phyloP scores from a whole-genome alignment of 495 filamentous ascomycete species.

The Friedmanniomyces endolithicus region DNA sequence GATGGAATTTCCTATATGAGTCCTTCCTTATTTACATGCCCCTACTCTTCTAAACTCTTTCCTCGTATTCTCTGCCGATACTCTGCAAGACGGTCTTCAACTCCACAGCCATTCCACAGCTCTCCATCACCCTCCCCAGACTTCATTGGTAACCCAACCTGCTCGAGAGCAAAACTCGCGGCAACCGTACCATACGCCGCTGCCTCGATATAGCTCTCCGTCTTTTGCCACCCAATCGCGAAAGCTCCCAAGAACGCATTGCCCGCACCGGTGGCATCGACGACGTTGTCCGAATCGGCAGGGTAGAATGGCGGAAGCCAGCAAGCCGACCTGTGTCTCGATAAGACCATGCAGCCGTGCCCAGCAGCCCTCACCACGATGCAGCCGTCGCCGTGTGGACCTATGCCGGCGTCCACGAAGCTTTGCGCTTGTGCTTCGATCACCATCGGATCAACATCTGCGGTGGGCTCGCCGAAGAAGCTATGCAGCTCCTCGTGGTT shows the following conservation, averaged over 20 bases:
- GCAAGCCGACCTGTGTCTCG: conserved; percentile 24
- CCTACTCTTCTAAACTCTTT: too few relatives aligned
- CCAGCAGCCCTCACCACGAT: conserved; percentile 45
- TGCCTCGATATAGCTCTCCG: conserved; percentile 46
- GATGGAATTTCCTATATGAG: too few relatives aligned
- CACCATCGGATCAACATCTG: conserved; percentile 1
- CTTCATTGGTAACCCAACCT: conserved; percentile 61
- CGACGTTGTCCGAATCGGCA: conserved; percentile 40
- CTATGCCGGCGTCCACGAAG: conserved; percentile 45
- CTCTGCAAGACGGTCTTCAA: background rate
- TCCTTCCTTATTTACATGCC: too few relatives aligned
- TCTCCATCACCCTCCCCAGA: conserved; percentile 1
- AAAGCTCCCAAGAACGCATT: conserved; percentile 82
- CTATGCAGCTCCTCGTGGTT: conserved; percentile 74
- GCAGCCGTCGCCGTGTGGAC: conserved; percentile 34
- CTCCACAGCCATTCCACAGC: conserved; percentile 8
- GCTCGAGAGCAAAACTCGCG: conserved; percentile 86
- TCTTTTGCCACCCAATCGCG: conserved; percentile 53
- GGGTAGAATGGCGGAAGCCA: conserved; percentile 46
- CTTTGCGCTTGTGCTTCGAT: conserved; percentile 30
- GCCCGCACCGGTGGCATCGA: conserved; percentile 90
- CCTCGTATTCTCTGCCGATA: background rate
- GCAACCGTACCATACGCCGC: conserved; percentile 66
- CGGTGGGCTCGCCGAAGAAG: conserved; percentile 47
- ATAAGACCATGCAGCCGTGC: conserved; percentile 45